Evolutionary conservation across 129 eudicot genomes (phyloP), one percentile per base, ranked within the genome.

Genomic region (Saposhnikovia divaricata): DNA sequence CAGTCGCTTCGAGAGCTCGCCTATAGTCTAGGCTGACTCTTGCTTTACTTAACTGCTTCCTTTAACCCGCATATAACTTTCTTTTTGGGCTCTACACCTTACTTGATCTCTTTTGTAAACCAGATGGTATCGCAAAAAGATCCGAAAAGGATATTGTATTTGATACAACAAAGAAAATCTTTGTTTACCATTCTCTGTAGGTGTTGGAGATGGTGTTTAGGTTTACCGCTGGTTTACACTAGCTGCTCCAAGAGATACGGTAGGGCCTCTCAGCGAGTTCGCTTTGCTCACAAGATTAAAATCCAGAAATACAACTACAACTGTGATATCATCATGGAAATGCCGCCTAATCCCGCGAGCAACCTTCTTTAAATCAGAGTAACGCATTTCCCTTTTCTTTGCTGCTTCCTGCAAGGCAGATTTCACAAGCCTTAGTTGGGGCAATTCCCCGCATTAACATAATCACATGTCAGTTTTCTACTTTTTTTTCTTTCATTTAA

Each of bases 321-420:
- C 98, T 4, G 97, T 87, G 31, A 93, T 93, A 83, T 93, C 98
- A 61, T 93, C 98, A 47, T 93, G 98, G 84, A 93, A 93, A 88
- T 93, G 98, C 63, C 98, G 89, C 43, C 98, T 89, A 40, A 93
- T 90, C 74, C 98, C 98, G 53, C 98, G 91, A 73, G 88, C 98
- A 4, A 93, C 90, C 80, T 88, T 90, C 87, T 93, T 93, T 86
- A 93, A 80, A 85, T 93, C 98, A 4, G 97, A 84, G 82, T 93
- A 93, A 77, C 96, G 85, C 97, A 93, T 89, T 83, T 93, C 97
- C 47, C 97, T 87, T 88, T 91, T 93, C 88, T 91, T 93, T 73
- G 97, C 97, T 19, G 98, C 98, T 73, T 91, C 95, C 75, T 84
- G 92, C 85, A 93, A 68, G 47, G 98, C 96, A 18, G 90, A 74